Evolutionary conservation across 208 protist genomes (phyloP).

Genomic region (Phytomonas sp.): DNA sequence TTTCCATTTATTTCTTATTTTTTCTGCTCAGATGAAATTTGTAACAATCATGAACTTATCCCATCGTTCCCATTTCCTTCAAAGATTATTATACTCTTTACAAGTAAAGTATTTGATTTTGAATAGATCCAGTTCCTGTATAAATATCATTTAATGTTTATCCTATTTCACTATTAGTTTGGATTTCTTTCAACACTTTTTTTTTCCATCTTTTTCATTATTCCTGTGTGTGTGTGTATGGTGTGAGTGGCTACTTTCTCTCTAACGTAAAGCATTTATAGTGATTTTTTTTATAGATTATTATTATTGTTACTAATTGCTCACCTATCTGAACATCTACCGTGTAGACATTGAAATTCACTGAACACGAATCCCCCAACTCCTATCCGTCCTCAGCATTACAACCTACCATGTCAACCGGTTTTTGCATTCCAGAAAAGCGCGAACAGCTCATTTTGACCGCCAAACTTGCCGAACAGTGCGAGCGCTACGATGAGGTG

Average conservation of each 20-base stretch:
- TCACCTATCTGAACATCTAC: conserved; percentile 3
- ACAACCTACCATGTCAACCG: conserved; percentile 18
- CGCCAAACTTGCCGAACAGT: conserved; percentile 97
- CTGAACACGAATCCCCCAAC: conserved; percentile 1
- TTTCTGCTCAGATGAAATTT: background rate
- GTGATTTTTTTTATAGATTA: conserved; percentile 4
- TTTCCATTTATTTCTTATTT: background rate
- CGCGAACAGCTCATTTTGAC: conserved; percentile 93
- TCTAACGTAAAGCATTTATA: conserved; percentile 8
- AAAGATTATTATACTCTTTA: background rate
- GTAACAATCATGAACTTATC: background rate
- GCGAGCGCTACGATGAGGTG: conserved; percentile 99
- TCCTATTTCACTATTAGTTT: background rate
- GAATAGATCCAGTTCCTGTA: background rate
- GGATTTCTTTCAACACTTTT: too few species aligned
- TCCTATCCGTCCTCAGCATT: background rate
- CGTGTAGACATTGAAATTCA: background rate
- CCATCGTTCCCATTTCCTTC: background rate
- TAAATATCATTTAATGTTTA: background rate
- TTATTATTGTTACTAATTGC: background rate
- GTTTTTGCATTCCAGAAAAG: conserved; percentile 76
- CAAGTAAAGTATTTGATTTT: background rate
- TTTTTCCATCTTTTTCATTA: background rate
- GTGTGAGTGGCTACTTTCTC: background rate
- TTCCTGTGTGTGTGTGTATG: too few species aligned